Percentiles rank a stretch among this genome's conserved stretches.
Evolutionary conservation across 2,329 filamentous ascomycete genomes (phyloP).

Genomic region (Colletotrichum sidae): DNA sequence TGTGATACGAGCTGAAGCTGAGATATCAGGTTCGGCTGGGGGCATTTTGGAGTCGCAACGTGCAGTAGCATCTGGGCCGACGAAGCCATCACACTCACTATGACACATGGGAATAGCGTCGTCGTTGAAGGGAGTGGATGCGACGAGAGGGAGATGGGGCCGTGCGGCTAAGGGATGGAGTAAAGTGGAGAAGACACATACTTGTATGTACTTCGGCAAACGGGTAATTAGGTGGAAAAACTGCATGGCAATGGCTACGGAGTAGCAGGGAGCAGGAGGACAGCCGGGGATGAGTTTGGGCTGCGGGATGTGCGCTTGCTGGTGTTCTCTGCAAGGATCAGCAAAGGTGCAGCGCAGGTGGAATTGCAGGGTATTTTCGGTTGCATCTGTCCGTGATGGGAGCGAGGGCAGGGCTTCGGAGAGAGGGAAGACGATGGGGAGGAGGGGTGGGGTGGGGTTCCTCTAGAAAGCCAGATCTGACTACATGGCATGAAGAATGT

Average conservation of each 20-base stretch:
- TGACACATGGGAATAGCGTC: conserved; percentile 1
- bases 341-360: conserved; percentile 3
- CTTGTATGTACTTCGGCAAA: not conserved
- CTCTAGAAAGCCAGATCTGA: not conserved
- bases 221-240: conserved; percentile 1
- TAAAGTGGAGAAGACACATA: not conserved
- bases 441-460: not conserved
- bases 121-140: not conserved
- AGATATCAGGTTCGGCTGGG: conserved; percentile 4
- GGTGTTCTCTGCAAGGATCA: no score
- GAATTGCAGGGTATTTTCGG: no score
- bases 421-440: not conserved
- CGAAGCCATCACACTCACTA: conserved; percentile 4
- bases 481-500: not conserved
- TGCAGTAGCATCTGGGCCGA: no score
- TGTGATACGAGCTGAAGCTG: conserved; percentile 1
- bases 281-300: conserved; percentile 21
- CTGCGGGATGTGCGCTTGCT: conserved; percentile 8
- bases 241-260: no score
- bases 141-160: not conserved
- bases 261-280: conserved; percentile 26
- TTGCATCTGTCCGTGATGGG: no score
- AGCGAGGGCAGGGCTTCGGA: no score
- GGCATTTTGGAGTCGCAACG: not conserved
- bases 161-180: not conserved